Evolutionary conservation across 306 rosid species (phyloP).

Genomic region (Echinosophora koreensis): DNA sequence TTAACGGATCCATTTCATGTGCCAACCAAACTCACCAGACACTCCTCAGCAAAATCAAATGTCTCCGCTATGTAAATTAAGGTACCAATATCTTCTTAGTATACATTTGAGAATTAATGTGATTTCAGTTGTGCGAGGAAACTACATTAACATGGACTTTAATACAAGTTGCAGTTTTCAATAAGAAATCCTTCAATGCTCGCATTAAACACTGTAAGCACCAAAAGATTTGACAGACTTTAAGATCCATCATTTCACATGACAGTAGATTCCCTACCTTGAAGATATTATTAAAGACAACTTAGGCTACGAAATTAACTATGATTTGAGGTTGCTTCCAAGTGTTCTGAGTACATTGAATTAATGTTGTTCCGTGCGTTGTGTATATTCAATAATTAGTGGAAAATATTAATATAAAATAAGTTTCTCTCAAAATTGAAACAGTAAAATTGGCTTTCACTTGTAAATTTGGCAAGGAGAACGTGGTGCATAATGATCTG

Average conservation of each 20-base stretch:
- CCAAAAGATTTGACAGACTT: constrained; percentile 35
- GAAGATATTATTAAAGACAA: constrained; percentile 26
- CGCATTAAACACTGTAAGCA: constrained; percentile 47
- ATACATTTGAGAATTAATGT: too few species aligned
- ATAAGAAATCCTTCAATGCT: constrained; percentile 48
- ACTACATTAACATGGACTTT: constrained; percentile 35
- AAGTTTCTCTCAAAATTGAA: too few species aligned
- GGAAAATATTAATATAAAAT: too few species aligned
- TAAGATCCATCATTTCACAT: constrained; percentile 47
- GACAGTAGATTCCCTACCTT: constrained; percentile 46
- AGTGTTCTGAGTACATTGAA: constrained; percentile 27
- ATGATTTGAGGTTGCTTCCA: constrained; percentile 31
- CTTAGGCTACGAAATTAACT: constrained; percentile 44
- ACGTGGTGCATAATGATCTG: too few species aligned
- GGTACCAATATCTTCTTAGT: constrained; percentile 2
- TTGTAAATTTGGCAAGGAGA: too few species aligned
- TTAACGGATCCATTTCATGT: constrained; percentile 66
- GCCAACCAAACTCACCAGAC: constrained; percentile 70
- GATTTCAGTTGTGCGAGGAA: not conserved
- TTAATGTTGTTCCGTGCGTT: constrained; percentile 12
- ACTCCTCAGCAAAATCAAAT: constrained; percentile 57
- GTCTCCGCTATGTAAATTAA: constrained; percentile 50
- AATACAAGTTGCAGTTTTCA: constrained; percentile 48
- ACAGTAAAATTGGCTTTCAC: too few species aligned
- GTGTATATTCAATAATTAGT: not conserved